Base-by-base conservation (phyloP, 192 early-diverging fungal species). In the Hyaloraphidium curvatum region DNA sequence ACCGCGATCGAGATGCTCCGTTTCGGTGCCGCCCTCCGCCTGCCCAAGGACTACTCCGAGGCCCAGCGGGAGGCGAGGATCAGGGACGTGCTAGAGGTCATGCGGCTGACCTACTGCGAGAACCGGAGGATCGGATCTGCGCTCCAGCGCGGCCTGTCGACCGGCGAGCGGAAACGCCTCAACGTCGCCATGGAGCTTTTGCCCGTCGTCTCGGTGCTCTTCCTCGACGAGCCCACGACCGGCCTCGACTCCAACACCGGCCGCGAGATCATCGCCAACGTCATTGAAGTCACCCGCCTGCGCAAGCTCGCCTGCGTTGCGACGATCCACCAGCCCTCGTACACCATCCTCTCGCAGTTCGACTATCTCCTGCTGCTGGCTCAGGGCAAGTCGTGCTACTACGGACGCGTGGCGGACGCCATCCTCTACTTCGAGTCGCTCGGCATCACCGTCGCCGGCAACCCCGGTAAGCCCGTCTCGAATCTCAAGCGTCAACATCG, bases 231-330 rank as follows among this genome's bases (percentile, higher is more conserved):
- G 57, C 57, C 57, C 1, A 52, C 55, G 13, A 29, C 28, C 33
- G 66, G 66, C 5, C 65, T 74, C 22, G 66, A 68, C 51, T 51
- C 62, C 2, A 61, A 56, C 50, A 57, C 55, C 1, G 61, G 62
- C n/a, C 27, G 52, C 17, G 52, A 53, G 17, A 17, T 53, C n/a
- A 53, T 28, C 29, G 52, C 11, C 4, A 53, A 53, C 28, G 9
- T 3, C 14, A 11, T 31, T 17, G 31, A 48, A 19, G 43, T 48
- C 23, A 25, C 25, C 7, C 14, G 26, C 2, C 2, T 40, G 25
- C 40, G 40, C 41, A 40, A 56, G 43, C 55, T 56, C 22, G 33
- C 43, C 9, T 48, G 43, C 23, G 43, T 48, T 17, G 43, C 43
- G 7, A 48, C 43, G 17, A 48, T 48, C 43, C 43, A 48, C 43